Evolutionary conservation across 805 yeast genomes (phyloP), one percentile per base, ranked within the genome.

Genomic region (Teunomyces barrocoloradensis): DNA sequence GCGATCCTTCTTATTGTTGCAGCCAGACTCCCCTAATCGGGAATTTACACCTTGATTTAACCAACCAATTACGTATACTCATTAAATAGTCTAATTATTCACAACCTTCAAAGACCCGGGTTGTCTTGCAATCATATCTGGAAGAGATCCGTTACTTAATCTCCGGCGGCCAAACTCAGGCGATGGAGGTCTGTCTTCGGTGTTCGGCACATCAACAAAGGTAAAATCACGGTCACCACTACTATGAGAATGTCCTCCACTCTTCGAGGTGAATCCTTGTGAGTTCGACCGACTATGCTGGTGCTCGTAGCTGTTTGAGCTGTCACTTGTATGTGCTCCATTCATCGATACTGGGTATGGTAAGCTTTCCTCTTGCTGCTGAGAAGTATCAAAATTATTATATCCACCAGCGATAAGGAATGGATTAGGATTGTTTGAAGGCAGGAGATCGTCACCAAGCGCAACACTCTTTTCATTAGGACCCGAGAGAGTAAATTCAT

Each of bases 81-180:
- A 38, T 29, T 39, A 27, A n/a, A n/a, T 38, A 35, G 23, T 35
- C 39, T 11, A 27, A 32, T 47, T 49, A 59, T 80, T 80, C 6
- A 77, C 81, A 39, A 80, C 81, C 55, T 80, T 77, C 49, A 80
- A 62, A 3, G 79, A 70, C 35, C 79, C 77, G 7, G 73, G 72
- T 44, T 66, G 66, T 51, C 78, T 65, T 5, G 78, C 78, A 45
- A 60, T 59, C 65, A 62, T 62, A 55, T 79, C 82, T 1, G 81
- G 84, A 46, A 80, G 60, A 9, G 82, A 78, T 13, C 82, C 81
- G 50, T 79, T 73, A 57, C 82, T 77, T 49, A 79, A 67, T 50
- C 81, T 69, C 51, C 80, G 68, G 42, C 79, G 70, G 17, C 80
- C 80, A 48, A 59, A 59, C 47, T 66, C 77, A 12, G 66, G 51